A percentile compares a stretch with the other conserved stretches of the same genome.
Evolutionary conservation across 441 rosid genomes (phyloP).

Genomic region (Bocquillonia castaneifolia): DNA sequence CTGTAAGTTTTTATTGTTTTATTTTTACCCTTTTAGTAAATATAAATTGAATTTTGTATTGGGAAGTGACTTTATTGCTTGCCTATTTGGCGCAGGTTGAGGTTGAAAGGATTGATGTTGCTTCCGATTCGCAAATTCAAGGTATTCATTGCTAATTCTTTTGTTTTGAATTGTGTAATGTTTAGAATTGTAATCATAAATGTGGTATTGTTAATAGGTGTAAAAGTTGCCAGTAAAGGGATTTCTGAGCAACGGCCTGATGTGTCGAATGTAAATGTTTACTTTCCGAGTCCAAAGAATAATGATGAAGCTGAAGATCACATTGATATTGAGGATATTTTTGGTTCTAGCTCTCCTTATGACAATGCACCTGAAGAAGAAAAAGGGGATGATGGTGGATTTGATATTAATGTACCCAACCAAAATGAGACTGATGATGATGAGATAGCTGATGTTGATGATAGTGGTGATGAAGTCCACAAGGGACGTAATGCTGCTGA

Average conservation of each 20-base stretch:
- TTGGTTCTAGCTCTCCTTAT: conserved; percentile 52
- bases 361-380: conserved; percentile 34
- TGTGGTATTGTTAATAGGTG: conserved; percentile 27
- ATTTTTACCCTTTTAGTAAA: neutral
- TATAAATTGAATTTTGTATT: neutral
- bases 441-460: conserved; percentile 87
- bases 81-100: conserved; percentile 43
- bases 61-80: neutral
- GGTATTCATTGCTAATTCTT: conserved; percentile 43
- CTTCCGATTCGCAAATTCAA: conserved; percentile 39
- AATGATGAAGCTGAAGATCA: conserved; percentile 59
- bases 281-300: conserved; percentile 42
- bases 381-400: conserved; percentile 22
- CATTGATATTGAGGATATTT: conserved; percentile 51
- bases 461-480: conserved; percentile 55
- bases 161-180: no score
- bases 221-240: conserved; percentile 29
- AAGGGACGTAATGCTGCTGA: conserved; percentile 82
- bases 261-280: conserved; percentile 27
- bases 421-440: conserved; percentile 61
- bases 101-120: conserved; percentile 74
- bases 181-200: no score
- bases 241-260: conserved; percentile 28
- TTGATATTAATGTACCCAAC: conserved; percentile 25
- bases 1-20: conserved; percentile 36